phyloP scores from a whole-genome alignment of 2,329 filamentous ascomycete species.

The Exophiala mesophila region DNA sequence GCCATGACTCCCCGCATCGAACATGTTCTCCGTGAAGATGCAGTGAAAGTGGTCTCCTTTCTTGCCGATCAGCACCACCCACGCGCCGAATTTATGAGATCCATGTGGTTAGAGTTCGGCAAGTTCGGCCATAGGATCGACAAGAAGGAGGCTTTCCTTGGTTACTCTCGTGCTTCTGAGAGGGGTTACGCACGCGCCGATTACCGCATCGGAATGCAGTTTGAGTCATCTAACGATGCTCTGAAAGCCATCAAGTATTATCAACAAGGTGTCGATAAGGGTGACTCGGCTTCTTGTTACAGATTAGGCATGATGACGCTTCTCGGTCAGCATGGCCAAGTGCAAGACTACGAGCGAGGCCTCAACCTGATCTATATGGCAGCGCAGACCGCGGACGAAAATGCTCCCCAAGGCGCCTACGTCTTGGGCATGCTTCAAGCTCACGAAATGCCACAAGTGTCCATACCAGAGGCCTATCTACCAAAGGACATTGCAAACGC shows the following conservation, averaged over 20 bases:
- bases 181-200: conserved; percentile 83
- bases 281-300: conserved; percentile 84
- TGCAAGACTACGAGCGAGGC: conserved; percentile 71
- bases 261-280: conserved; percentile 68
- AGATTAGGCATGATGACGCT: conserved; percentile 96
- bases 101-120: conserved; percentile 97
- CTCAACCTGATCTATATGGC: conserved; percentile 78
- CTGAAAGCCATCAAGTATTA: conserved; percentile 90
- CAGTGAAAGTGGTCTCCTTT: conserved; percentile 86
- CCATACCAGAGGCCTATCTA: conserved; percentile 66
- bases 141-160: conserved; percentile 88
- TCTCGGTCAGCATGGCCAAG: conserved; percentile 86
- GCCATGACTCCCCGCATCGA: conserved; percentile 79
- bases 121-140: conserved; percentile 88
- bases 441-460: conserved; percentile 84
- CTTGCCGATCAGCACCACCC: conserved; percentile 88
- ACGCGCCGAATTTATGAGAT: conserved; percentile 86
- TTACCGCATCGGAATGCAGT: conserved; percentile 97
- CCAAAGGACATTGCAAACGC: conserved; percentile 68
- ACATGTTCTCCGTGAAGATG: conserved; percentile 80
- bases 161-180: conserved; percentile 73
- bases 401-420: conserved; percentile 93
- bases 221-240: conserved; percentile 89
- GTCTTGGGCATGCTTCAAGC: conserved; percentile 92
- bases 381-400: conserved; percentile 85